These are phyloP conservation scores for Zygoascus tannicola DNA, from an alignment of 805 yeast species.

Conservation along the genomic window DNA sequence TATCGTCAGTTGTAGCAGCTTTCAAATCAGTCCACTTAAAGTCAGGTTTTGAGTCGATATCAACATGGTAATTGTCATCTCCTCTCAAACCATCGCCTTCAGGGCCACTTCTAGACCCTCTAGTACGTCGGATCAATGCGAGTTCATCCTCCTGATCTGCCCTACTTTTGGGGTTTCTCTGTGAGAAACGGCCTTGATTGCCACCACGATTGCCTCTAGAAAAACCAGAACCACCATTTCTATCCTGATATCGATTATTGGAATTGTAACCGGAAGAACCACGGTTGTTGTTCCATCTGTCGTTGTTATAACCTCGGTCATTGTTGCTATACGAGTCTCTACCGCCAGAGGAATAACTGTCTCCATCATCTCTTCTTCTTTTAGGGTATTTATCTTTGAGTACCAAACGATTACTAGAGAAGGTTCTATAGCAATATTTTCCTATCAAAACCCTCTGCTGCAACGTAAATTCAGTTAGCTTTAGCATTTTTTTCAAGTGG, in stretches of 20 bases:
- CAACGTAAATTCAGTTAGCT: not conserved
- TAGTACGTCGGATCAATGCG: constrained; percentile 10
- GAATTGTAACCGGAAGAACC: not conserved
- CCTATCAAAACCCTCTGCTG: not conserved
- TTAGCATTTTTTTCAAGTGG: not conserved
- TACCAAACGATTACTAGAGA: too few species aligned
- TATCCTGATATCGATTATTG: not conserved
- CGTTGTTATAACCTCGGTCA: constrained; percentile 1
- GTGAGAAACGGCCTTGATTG: constrained; percentile 1
- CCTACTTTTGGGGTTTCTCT: not conserved
- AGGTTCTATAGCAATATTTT: too few species aligned
- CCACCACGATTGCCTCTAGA: constrained; percentile 1
- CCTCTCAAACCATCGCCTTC: constrained; percentile 28
- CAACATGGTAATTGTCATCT: constrained; percentile 22
- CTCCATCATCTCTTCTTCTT: not conserved
- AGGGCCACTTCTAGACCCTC: constrained; percentile 7
- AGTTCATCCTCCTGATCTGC: constrained; percentile 6
- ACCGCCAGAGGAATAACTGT: too few species aligned
- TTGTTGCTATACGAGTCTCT: not conserved
- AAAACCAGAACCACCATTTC: constrained; percentile 2
- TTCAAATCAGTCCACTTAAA: constrained; percentile 13
- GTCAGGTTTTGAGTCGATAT: constrained; percentile 14
- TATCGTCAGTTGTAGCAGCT: constrained; percentile 3
- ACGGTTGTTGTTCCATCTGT: not conserved
- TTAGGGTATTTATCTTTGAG: not conserved